Evolutionary conservation across 2,329 filamentous ascomycete species (phyloP).

Genomic region (Orbilia blumenaviensis): DNA sequence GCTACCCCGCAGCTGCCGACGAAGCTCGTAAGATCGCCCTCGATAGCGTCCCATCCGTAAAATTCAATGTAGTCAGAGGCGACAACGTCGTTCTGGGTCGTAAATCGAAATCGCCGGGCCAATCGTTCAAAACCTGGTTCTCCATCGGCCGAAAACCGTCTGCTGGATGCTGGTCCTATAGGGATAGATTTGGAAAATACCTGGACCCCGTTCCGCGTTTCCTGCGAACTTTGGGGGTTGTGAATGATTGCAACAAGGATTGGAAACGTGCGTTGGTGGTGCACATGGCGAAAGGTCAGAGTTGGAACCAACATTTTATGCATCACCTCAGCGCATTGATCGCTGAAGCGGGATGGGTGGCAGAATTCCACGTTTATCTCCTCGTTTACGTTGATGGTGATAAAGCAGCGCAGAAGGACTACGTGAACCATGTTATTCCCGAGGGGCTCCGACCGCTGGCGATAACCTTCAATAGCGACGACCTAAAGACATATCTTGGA

Average conservation of each 20-base stretch:
- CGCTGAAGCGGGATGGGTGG: conserved; percentile 37
- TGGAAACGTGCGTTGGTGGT: conserved; percentile 38
- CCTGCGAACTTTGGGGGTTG: conserved; percentile 5
- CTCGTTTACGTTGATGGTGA: conserved; percentile 40
- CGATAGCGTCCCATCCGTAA: conserved; percentile 31
- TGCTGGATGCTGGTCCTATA: conserved; percentile 43
- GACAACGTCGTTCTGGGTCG: conserved; percentile 38
- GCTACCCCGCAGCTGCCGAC: conserved; percentile 25
- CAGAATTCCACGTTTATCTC: conserved; percentile 30
- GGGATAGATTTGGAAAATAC: conserved; percentile 36
- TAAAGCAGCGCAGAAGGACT: conserved; percentile 19
- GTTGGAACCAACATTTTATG: conserved; percentile 37
- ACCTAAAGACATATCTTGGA: conserved; percentile 29
- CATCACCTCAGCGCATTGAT: conserved; percentile 28
- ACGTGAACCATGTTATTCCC: conserved; percentile 23
- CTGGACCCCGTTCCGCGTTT: conserved; percentile 13
- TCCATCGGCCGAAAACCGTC: conserved; percentile 45
- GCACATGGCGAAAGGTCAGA: conserved; percentile 42
- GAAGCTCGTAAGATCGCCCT: conserved; percentile 36
- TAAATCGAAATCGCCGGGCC: conserved; percentile 20
- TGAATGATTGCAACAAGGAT: conserved; percentile 43
- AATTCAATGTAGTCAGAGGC: conserved; percentile 50
- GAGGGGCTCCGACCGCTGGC: conserved; percentile 32
- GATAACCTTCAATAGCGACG: conserved; percentile 35
- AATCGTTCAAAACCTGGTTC: conserved; percentile 36